Percentiles rank a stretch among this genome's conserved stretches.
Evolutionary conservation across 352 stramenopile genomes (phyloP).

Genomic region (Pythium myriotylum): DNA sequence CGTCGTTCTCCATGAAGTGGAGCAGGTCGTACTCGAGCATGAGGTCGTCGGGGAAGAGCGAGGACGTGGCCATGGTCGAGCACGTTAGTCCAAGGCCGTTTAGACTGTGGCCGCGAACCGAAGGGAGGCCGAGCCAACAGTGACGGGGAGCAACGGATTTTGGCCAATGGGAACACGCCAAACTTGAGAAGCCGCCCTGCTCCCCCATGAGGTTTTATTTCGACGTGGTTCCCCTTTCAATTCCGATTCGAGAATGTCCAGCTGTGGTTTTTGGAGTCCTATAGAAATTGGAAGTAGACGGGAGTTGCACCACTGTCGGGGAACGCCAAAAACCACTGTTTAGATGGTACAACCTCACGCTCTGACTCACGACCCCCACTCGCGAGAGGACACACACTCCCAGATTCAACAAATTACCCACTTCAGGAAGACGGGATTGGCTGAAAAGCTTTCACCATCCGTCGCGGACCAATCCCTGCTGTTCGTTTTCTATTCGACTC

Average conservation of each 20-base stretch:
- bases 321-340: not conserved
- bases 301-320: not conserved
- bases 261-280: not conserved
- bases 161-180: not conserved
- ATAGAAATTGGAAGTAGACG: conserved; percentile 6
- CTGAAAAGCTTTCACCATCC: not conserved
- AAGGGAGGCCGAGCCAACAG: conserved; percentile 4
- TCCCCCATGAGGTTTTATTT: conserved; percentile 34
- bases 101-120: conserved; percentile 21
- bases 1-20: conserved; percentile 39
- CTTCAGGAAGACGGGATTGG: not conserved
- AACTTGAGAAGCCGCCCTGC: not conserved
- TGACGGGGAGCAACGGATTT: not conserved
- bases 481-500: not conserved
- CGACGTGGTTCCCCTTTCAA: conserved; percentile 1
- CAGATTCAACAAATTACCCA: conserved; percentile 10
- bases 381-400: conserved; percentile 12
- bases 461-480: too few species aligned
- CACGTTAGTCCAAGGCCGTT: conserved; percentile 2
- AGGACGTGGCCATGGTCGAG: conserved; percentile 24
- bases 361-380: conserved; percentile 24
- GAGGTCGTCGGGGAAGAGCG: conserved; percentile 32
- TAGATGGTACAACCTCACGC: not conserved
- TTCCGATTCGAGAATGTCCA: conserved; percentile 24
- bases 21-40: conserved; percentile 40